Base-by-base conservation (phyloP, 768 basidiomycete species). In the Baorangia bicolor region DNA sequence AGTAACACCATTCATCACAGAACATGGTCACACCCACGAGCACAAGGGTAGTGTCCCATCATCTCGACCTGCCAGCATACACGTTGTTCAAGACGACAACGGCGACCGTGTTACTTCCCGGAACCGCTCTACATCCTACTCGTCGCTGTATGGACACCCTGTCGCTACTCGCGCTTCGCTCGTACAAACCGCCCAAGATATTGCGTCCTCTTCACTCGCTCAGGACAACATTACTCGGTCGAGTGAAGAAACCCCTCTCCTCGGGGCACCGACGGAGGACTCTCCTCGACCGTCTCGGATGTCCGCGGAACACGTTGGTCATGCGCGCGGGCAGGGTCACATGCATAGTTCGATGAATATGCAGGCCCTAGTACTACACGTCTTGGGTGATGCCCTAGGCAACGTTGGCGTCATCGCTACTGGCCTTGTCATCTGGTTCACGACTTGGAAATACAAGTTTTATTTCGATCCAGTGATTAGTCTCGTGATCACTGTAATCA, bases 371-470 rank as follows among this genome's bases (percentile, higher is more conserved):
- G 78, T 98, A 31, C 74, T 99, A 28, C 97, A 99, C 71, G 97
- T 98, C 37, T 72, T 99, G 42, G 96, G 96, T 33, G 96, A 99
- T 75, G 96, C 96, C 52, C 81, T 99, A 25, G 97, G 97, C 47
- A 98, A 99, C 71, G 91, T 98, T 58, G 97, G 97, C 49, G 97
- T 99, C 58, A 97, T 99, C 56, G 86, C 88, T 34, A 92, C 95
- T 5, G 97, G 97, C 53, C 82, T 98, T 12, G 77, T 98, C 67
- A 97, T 99, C 67, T 95, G 93, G 94, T 81, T 90, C 55, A 87
- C 89, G 1, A 75, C 83, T 25, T 95, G 91, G 86, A 73, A 75
- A 62, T 94, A 83, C 81, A 93, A 90, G 68, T 90, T 85, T 66
- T 97, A 94, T 75, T 94, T 86, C 61, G 97, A 99, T 70, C 97